Conservation (phyloP, 441 rosid species). For the Pelargonium fulgidum region DNA sequence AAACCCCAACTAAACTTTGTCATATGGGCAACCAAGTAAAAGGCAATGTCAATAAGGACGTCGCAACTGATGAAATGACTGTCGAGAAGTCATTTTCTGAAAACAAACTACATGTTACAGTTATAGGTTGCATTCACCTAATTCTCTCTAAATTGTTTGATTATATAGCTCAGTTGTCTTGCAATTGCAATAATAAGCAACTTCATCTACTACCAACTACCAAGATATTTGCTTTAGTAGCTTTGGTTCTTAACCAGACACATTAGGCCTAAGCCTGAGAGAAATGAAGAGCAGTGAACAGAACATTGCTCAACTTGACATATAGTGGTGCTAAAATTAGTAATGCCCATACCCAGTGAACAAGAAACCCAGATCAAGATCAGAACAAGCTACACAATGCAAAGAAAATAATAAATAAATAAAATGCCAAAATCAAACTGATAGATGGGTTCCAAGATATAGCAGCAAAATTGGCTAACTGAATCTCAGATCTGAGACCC, state of each 20-base stretch:
- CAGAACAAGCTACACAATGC: conserved; percentile 4
- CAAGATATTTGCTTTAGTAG: background rate
- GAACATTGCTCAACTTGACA: conserved; percentile 2
- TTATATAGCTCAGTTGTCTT: background rate
- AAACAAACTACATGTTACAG: background rate
- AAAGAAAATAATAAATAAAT: conserved; percentile 10
- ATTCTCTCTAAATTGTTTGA: background rate
- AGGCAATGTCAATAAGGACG: background rate
- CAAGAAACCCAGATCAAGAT: conserved; percentile 22
- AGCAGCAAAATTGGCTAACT: conserved; percentile 10
- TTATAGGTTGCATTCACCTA: background rate
- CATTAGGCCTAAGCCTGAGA: background rate
- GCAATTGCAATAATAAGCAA: conserved; percentile 12
- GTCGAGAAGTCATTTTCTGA: background rate
- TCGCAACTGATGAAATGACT: background rate
- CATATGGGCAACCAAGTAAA: background rate
- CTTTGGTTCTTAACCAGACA: background rate
- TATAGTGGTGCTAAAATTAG: background rate
- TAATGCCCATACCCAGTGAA: conserved; percentile 1
- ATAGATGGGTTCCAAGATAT: background rate
- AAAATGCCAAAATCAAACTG: conserved; percentile 10
- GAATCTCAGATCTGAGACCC: conserved; percentile 31
- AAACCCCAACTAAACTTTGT: background rate
- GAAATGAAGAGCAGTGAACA: background rate
- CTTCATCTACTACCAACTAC: background rate